A percentile compares a stretch with the other conserved stretches of the same genome.
Conservation (phyloP, 345 rosid genomes). For the Cardamine chenopodiifolia region DNA sequence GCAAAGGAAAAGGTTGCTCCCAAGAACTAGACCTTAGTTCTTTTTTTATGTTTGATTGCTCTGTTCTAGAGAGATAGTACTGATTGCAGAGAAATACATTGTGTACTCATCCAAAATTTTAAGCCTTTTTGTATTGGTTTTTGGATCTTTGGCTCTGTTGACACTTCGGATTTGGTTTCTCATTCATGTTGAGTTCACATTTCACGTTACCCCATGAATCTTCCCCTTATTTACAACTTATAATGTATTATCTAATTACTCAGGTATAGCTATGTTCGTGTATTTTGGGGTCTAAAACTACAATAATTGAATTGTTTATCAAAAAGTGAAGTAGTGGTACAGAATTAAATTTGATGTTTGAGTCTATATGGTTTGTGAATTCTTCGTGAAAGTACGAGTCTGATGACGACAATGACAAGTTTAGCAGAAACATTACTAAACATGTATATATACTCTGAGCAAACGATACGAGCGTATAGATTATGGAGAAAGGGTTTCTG, state of each 20-base stretch:
- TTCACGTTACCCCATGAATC: background rate
- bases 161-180: constrained; percentile 43
- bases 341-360: too few species aligned
- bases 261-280: background rate
- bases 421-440: too few species aligned
- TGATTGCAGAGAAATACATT: constrained; percentile 34
- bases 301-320: background rate
- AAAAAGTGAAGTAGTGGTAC: too few species aligned
- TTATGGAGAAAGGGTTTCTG: too few species aligned
- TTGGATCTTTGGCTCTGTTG: constrained; percentile 36
- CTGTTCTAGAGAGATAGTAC: constrained; percentile 38
- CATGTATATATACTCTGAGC: too few species aligned
- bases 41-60: constrained; percentile 17
- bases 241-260: background rate
- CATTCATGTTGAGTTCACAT: constrained; percentile 11
- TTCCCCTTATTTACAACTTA: background rate
- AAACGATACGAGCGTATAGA: too few species aligned
- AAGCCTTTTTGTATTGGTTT: constrained; percentile 32
- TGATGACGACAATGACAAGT: too few species aligned
- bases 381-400: too few species aligned
- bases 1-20: constrained; percentile 66
- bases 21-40: constrained; percentile 44
- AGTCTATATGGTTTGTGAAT: too few species aligned
- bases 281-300: background rate
- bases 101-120: constrained; percentile 24